These are phyloP conservation scores for Pneumocystis murina DNA, from an alignment of 1,139 yeast species.

Conservation along the genomic window DNA sequence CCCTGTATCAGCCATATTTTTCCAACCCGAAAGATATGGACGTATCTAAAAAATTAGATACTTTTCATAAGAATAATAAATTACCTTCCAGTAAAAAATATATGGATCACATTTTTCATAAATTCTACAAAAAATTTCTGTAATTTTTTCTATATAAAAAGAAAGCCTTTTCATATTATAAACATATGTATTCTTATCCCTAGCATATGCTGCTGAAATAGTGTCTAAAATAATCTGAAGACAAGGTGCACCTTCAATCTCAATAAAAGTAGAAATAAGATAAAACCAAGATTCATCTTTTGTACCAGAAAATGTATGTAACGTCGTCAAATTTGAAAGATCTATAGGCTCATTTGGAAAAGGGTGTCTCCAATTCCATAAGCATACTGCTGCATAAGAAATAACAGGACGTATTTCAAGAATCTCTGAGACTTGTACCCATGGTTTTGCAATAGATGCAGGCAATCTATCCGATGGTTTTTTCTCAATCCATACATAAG, in stretches of 20 bases:
- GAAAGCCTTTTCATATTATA: constrained; percentile 48
- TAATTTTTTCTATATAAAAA: constrained; percentile 58
- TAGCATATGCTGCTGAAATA: constrained; percentile 37
- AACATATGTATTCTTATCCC: constrained; percentile 30
- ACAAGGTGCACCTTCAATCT: constrained; percentile 60
- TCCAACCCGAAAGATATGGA: constrained; percentile 90
- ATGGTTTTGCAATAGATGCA: constrained; percentile 49
- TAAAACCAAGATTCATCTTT: constrained; percentile 92
- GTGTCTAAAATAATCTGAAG: constrained; percentile 48
- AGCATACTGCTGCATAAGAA: constrained; percentile 72
- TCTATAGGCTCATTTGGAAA: constrained; percentile 40
- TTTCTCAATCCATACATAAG: constrained; percentile 71
- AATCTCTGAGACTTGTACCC: constrained; percentile 33
- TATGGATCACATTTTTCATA: constrained; percentile 94
- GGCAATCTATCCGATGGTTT: constrained; percentile 42
- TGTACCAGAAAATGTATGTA: constrained; percentile 77
- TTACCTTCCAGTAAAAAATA: constrained; percentile 54
- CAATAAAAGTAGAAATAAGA: constrained; percentile 74
- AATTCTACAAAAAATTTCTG: constrained; percentile 65
- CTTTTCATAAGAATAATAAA: no score
- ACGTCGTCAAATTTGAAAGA: constrained; percentile 59
- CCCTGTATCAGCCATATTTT: constrained; percentile 79
- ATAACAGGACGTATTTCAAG: constrained; percentile 74
- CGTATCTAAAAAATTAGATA: constrained; percentile 31
- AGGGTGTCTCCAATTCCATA: constrained; percentile 46